Percentiles rank a stretch among this genome's conserved stretches.
Evolutionary conservation across 495 filamentous ascomycete species (phyloP).

Genomic region (Daldinia caldariorum): DNA sequence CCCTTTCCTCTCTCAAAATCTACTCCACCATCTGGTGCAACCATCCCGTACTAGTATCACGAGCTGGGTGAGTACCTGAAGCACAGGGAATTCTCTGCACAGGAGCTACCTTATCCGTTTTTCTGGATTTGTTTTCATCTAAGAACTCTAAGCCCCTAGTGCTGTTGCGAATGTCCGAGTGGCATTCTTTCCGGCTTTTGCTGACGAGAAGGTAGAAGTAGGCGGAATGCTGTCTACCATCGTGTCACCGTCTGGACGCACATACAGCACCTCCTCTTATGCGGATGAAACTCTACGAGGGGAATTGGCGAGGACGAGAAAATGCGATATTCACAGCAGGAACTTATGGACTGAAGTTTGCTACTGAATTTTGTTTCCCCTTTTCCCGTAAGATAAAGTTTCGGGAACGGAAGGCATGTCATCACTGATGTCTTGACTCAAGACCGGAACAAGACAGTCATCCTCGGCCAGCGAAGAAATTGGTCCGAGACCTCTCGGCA

Average conservation of each 20-base stretch:
- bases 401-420: conserved; percentile 39
- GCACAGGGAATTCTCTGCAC: conserved; percentile 14
- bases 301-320: neutral
- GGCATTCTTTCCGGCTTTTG: neutral
- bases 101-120: conserved; percentile 27
- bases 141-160: neutral
- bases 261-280: conserved; percentile 13
- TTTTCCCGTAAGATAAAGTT: conserved; percentile 26
- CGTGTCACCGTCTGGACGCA: conserved; percentile 8
- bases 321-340: conserved; percentile 5
- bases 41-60: conserved; percentile 29
- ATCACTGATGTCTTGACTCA: conserved; percentile 36
- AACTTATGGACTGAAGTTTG: conserved; percentile 27
- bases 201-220: neutral
- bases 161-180: neutral
- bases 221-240: neutral
- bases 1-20: conserved; percentile 25
- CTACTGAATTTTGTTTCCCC: conserved; percentile 14
- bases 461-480: conserved; percentile 29
- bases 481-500: conserved; percentile 41
- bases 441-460: conserved; percentile 23
- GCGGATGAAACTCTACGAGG: conserved; percentile 8
- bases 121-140: conserved; percentile 14
- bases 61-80: conserved; percentile 28
- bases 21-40: conserved; percentile 36